phyloP scores from a whole-genome alignment of 2,329 filamentous ascomycete species.

The Colletotrichum musae region DNA sequence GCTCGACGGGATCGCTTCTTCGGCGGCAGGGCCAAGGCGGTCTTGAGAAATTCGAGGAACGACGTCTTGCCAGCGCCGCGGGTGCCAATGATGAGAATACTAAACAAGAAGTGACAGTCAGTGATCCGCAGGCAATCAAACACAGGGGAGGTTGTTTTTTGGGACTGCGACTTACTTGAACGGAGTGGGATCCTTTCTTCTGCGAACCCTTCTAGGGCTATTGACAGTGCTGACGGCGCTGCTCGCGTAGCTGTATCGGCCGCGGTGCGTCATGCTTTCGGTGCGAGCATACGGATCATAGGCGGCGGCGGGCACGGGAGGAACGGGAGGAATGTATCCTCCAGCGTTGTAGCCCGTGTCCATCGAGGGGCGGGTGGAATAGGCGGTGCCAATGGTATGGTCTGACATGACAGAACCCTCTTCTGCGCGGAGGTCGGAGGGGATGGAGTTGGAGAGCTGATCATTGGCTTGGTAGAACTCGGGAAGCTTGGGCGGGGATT shows the following conservation, averaged over 20 bases:
- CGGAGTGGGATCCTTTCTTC: conserved; percentile 96
- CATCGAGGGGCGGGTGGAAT: conserved; percentile 65
- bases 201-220: conserved; percentile 90
- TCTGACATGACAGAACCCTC: conserved; percentile 72
- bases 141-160: conserved; percentile 3
- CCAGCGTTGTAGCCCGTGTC: conserved; percentile 62
- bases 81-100: conserved; percentile 91
- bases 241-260: conserved; percentile 96
- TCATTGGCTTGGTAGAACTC: conserved; percentile 65
- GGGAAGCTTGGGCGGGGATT: conserved; percentile 65
- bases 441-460: conserved; percentile 61
- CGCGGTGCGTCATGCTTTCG: conserved; percentile 97
- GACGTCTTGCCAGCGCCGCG: conserved; percentile 94
- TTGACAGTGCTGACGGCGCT: conserved; percentile 93
- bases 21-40: conserved; percentile 84
- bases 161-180: conserved; percentile 85
- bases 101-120: conserved; percentile 53
- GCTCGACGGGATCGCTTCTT: conserved; percentile 77
- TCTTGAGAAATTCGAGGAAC: conserved; percentile 95
- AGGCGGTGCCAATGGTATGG: conserved; percentile 52
- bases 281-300: conserved; percentile 85
- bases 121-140: background rate
- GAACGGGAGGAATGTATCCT: conserved; percentile 61
- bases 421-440: conserved; percentile 73
- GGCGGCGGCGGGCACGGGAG: conserved; percentile 70